These are phyloP conservation scores for Neospora caninum DNA, from an alignment of 169 alveolate species.

Conservation along the genomic window DNA sequence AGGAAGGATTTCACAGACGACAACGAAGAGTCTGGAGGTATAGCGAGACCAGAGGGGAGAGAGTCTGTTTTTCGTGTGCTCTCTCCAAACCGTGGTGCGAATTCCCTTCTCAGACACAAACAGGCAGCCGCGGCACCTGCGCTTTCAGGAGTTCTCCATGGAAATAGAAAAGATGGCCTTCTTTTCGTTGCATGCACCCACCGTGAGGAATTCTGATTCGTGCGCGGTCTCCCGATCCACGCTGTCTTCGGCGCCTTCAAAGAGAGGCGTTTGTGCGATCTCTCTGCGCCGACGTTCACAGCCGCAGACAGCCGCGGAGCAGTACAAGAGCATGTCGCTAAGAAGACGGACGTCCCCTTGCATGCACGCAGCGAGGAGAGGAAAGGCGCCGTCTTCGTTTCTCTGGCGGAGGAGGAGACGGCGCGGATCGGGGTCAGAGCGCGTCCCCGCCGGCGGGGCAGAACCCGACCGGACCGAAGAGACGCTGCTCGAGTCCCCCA, in stretches of 20 bases:
- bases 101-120: too few relatives aligned
- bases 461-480: not conserved
- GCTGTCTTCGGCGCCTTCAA: not conserved
- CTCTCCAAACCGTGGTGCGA: too few relatives aligned
- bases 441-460: not conserved
- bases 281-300: not conserved
- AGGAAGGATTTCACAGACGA: too few relatives aligned
- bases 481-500: not conserved
- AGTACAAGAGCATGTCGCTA: not conserved
- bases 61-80: too few relatives aligned
- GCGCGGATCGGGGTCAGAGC: not conserved
- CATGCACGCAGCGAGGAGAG: constrained; percentile 16
- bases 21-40: too few relatives aligned
- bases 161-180: too few relatives aligned
- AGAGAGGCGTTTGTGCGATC: not conserved
- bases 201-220: too few relatives aligned
- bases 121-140: too few relatives aligned
- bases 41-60: too few relatives aligned
- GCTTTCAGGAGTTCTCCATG: too few relatives aligned
- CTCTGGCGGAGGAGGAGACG: not conserved
- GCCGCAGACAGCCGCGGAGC: not conserved
- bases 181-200: too few relatives aligned
- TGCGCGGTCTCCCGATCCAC: not conserved
- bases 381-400: constrained; percentile 6
- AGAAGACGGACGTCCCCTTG: not conserved